Base-by-base conservation (phyloP, 352 stramenopile species). In the Phytopythium kandeliae region DNA sequence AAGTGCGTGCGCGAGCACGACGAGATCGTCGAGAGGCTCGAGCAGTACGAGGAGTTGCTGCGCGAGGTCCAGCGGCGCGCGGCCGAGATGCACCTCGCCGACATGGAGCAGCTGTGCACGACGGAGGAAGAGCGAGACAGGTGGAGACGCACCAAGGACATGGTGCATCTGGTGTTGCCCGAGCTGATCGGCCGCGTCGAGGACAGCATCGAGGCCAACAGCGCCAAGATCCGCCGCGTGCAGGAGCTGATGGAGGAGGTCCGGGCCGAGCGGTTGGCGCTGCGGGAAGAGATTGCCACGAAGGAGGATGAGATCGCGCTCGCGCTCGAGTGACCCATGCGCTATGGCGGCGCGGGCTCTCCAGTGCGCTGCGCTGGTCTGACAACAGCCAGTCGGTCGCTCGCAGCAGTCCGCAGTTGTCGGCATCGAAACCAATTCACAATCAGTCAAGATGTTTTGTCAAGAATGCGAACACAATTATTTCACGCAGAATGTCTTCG, bases 191-290 rank as follows among this genome's bases (percentile, higher is more conserved):
- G 38, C 17, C 62, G 64, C 9, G 58, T 90, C 12, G 71, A 86
- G 56, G 65, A 86, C 22, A 82, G 68, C 38, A 86, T 90, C n/a
- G 69, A 80, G 36, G 30, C 73, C 24, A 85, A 90, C 56, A 78
- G 67, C 42, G 62, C 54, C 16, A 86, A 85, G 49, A 74, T 81
- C 30, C 69, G 68, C 21, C 55, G 70, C n/a, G 71, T 90, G 30
- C 67, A 81, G 17, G 58, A 81, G n/a, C 67, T 73, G 26, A 66
- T 86, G 51, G 72, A 85, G 19, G 47, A 74, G 28, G 64, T 90
- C 6, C 67, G 72, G 4, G 58, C 67, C 2, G 62, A 83, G 38
- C 62, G 79, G 0, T 60, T 86, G 12, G 54, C 52, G 13, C n/a
- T 90, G 28, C 69, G 74, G 3, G 74, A 90, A 51, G 65, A 82